Conservation (phyloP, 805 yeast genomes). For the Ogataea wickerhamii region DNA sequence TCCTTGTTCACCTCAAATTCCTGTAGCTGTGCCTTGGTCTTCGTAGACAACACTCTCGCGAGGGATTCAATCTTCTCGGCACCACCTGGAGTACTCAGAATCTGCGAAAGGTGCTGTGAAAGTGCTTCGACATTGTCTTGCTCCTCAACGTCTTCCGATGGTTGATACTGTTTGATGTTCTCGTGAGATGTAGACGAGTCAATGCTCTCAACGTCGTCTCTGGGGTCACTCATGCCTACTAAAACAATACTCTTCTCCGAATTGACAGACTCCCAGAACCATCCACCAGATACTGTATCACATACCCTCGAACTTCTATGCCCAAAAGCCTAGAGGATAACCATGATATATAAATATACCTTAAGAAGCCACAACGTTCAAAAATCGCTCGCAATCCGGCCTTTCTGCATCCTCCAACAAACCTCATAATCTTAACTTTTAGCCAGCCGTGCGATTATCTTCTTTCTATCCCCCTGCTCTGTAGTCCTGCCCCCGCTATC, state of each 20-base stretch:
- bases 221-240: constrained; percentile 5
- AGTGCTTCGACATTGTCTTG: constrained; percentile 24
- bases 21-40: constrained; percentile 43
- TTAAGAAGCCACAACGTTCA: too few relatives aligned
- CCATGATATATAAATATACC: not conserved
- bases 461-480: not conserved
- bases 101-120: constrained; percentile 27
- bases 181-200: constrained; percentile 21
- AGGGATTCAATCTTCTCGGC: constrained; percentile 41
- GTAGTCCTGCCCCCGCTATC: not conserved
- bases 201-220: constrained; percentile 22
- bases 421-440: not conserved
- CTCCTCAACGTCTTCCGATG: constrained; percentile 23
- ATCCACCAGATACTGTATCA: not conserved
- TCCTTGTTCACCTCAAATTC: constrained; percentile 42
- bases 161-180: constrained; percentile 25
- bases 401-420: not conserved
- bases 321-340: not conserved
- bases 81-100: constrained; percentile 27
- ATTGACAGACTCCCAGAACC: not conserved
- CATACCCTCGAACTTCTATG: not conserved
- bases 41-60: constrained; percentile 48
- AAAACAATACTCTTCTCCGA: not conserved
- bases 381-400: constrained; percentile 7
- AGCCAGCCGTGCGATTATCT: not conserved